Conservation (phyloP, 495 filamentous ascomycete genomes). For the Rhizodiscina lignyota region DNA sequence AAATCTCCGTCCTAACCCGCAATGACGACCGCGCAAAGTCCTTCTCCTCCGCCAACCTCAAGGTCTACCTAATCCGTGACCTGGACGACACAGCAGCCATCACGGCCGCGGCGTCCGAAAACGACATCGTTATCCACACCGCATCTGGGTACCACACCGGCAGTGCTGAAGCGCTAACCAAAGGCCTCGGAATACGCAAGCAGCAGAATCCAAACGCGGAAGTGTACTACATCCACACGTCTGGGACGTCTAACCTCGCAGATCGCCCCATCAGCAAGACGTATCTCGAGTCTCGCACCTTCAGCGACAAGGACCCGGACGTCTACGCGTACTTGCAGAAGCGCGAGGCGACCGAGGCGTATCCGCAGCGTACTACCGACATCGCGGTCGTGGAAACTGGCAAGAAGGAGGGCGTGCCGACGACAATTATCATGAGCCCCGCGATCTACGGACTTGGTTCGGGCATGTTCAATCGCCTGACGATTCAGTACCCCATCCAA, state of each 20-base stretch:
- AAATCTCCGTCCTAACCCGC: too few species aligned
- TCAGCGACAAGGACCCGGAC: constrained; percentile 26
- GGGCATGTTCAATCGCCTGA: constrained; percentile 25
- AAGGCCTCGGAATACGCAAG: neutral
- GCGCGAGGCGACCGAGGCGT: constrained; percentile 19
- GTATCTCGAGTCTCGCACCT: constrained; percentile 18
- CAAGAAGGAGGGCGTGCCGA: constrained; percentile 22
- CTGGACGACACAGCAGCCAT: constrained; percentile 20
- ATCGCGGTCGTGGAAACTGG: constrained; percentile 27
- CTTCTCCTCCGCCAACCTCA: too few species aligned
- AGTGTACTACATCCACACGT: constrained; percentile 28
- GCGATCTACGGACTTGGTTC: constrained; percentile 31
- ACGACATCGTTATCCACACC: neutral
- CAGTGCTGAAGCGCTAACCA: neutral
- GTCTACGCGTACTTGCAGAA: constrained; percentile 25
- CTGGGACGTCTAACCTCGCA: constrained; percentile 31
- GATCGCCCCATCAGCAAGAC: constrained; percentile 24
- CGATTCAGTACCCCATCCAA: constrained; percentile 24
- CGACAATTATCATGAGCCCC: constrained; percentile 30
- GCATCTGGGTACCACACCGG: neutral
- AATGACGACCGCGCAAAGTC: too few species aligned
- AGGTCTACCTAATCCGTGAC: constrained; percentile 10
- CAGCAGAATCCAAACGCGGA: too few species aligned
- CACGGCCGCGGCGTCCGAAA: neutral
- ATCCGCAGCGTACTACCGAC: constrained; percentile 30